Conservation (phyloP, 371 early-diverging fungal genomes). For the Fennellomyces sp. region DNA sequence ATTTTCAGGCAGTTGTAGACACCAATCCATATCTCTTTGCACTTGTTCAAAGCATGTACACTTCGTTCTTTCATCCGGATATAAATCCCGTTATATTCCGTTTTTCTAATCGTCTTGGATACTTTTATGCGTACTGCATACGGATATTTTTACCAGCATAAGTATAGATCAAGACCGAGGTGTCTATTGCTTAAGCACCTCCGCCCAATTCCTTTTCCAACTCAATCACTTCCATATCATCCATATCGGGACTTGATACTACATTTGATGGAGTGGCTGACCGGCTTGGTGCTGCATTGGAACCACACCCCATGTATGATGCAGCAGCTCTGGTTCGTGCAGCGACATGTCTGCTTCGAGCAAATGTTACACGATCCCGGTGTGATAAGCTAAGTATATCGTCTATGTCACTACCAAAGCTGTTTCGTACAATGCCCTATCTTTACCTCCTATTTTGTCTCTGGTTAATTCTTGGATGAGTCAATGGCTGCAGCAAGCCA, state of each 20-base stretch:
- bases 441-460: constrained; percentile 50
- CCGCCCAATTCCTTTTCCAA: constrained; percentile 65
- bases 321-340: constrained; percentile 7
- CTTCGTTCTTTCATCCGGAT: background rate
- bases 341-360: constrained; percentile 37
- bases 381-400: constrained; percentile 35
- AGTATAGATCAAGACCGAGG: too few relatives aligned
- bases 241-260: constrained; percentile 17
- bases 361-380: constrained; percentile 51
- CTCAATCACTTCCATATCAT: constrained; percentile 60
- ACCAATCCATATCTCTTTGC: too few relatives aligned
- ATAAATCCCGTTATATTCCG: background rate
- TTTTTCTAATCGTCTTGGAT: background rate
- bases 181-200: constrained; percentile 27
- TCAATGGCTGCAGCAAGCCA: constrained; percentile 22
- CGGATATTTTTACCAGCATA: background rate
- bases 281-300: constrained; percentile 23
- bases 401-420: background rate
- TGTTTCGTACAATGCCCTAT: too few relatives aligned
- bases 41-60: too few relatives aligned
- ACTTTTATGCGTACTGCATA: background rate
- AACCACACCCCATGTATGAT: constrained; percentile 11
- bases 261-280: constrained; percentile 28
- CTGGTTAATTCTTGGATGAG: constrained; percentile 34
- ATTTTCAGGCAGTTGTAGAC: too few relatives aligned